Evolutionary conservation across 2,329 filamentous ascomycete genomes (phyloP), one percentile per base, ranked within the genome.

Genomic region (Cytospora piceae): DNA sequence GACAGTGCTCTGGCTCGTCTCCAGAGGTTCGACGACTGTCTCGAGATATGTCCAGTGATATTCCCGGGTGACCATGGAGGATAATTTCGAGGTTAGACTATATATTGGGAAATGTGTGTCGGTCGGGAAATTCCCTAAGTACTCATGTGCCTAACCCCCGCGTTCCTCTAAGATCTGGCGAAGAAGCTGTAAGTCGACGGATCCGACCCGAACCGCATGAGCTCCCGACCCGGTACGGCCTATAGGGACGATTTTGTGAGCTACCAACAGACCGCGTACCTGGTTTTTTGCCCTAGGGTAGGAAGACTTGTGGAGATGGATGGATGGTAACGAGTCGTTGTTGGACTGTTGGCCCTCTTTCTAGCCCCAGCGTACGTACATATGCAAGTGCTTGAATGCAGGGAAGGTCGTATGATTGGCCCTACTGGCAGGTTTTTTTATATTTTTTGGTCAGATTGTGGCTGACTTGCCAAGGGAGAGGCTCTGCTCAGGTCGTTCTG

Each of bases 321-420:
- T 5, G 60, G 46, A 22, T 24, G 37, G 34, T 52, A 32, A 34
- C 27, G 60, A 56, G 52, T 56, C 52, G 60, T 56, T 49, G 29
- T 49, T 24, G n/a, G 46, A 24, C 46, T 24, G n/a, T 24, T 24
- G 46, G 46, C 22, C n/a, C 46, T 49, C 22, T 14, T 22, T 22
- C 46, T n/a, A 53, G 55, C 60, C 51, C 51, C 52, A 49, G 37
- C 32, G 46, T 54, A 39, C 32, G 46, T 54, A 39, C 39, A 29
- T 42, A 52, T 62, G 60, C 60, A 62, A 39, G 60, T 62, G 37
- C 37, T 62, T 52, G 55, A 56, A 39, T 34, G 32, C 60, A 56
- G 52, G 37, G 60, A 22, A 62, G 52, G 52, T 49, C 20, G 52
- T 49, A 5, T 56, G 60, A 62, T 62, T 56, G 60, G 60, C 32